phyloP scores from a whole-genome alignment of 2,329 filamentous ascomycete genomes.

The Colletotrichum euphorbiae region DNA sequence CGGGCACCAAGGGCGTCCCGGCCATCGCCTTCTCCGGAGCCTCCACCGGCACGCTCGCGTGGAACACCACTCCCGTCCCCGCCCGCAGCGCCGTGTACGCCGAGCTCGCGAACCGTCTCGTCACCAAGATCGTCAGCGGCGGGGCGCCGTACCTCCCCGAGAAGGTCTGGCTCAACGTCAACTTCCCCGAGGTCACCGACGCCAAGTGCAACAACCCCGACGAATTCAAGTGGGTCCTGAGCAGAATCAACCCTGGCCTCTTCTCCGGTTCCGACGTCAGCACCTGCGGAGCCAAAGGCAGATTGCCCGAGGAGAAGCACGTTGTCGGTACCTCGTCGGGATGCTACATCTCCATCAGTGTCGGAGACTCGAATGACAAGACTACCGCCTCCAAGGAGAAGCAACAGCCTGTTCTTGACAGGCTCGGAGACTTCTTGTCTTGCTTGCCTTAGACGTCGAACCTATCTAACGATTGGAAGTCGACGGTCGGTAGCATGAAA shows the following conservation, averaged over 20 bases:
- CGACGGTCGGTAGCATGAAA: too few relatives aligned
- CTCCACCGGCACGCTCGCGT: conserved; percentile 62
- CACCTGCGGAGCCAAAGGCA: conserved; percentile 62
- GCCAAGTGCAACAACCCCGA: conserved; percentile 63
- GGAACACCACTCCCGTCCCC: conserved; percentile 64
- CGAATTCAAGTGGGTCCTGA: conserved; percentile 74
- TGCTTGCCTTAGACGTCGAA: conserved; percentile 53
- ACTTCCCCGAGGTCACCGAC: conserved; percentile 65
- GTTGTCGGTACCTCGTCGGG: conserved; percentile 60
- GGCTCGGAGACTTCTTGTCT: conserved; percentile 59
- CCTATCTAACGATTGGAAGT: too few relatives aligned
- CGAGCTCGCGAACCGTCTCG: conserved; percentile 69
- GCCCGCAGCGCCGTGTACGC: conserved; percentile 70
- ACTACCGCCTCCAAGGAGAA: conserved; percentile 63
- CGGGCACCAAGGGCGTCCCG: conserved; percentile 65
- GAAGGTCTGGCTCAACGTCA: conserved; percentile 75
- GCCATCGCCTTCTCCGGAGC: conserved; percentile 76
- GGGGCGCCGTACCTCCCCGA: conserved; percentile 73
- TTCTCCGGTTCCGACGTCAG: conserved; percentile 65
- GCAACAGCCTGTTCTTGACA: conserved; percentile 64
- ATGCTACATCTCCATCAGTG: conserved; percentile 73
- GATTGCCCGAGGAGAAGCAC: conserved; percentile 69
- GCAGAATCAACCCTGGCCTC: conserved; percentile 68
- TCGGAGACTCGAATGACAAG: conserved; percentile 67
- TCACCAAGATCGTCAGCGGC: conserved; percentile 63